Base-by-base conservation (phyloP, 2,329 filamentous ascomycete species). In the Neurospora sp. region DNA sequence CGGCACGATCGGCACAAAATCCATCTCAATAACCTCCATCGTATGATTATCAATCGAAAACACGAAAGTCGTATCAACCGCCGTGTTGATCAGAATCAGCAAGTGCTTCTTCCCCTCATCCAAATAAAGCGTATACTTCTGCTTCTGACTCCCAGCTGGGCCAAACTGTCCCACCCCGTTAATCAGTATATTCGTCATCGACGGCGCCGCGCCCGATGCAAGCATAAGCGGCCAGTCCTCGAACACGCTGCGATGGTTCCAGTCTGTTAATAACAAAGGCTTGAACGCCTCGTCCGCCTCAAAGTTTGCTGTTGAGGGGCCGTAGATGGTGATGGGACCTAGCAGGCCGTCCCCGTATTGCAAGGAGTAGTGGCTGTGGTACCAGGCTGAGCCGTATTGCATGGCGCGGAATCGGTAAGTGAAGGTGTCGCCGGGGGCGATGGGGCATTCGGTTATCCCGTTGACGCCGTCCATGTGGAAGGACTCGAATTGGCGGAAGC, bases 1-100 rank as follows among this genome's bases (percentile, higher is more conserved):
- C 0, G 85, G 85, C 68, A 80, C 73, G 69, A 85, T 77, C 0
- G 82, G 79, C 1, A 85, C 82, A 43, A 84, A 83, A 73, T 86
- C 84, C 70, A 79, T 80, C 5, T 82, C 79, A 57, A 85, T 81
- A 41, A 86, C 82, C 0, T 78, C 82, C 72, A 86, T 73, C 4
- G 77, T 78, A 74, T 86, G 84, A 17, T 79, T 78, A 73, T 87
- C 84, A 69, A 87, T 83, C 46, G 70, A 78, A 77, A 79, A 81
- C 71, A 75, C 77, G 73, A 84, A 82, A 71, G 80, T 80, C 40
- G 79, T 80, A 70, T 82, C 81, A 11, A 82, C 77, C 17, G 79
- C 81, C 15, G 78, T 79, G 74, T 85, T 86, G 75, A 85, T 78
- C 40, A 85, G 71, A 65, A 80, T 77, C 40, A 85, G 74, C 65